Evolutionary conservation across 1,139 yeast genomes (phyloP), one percentile per base, ranked within the genome.

Genomic region (Blastobotrys arbuscula): DNA sequence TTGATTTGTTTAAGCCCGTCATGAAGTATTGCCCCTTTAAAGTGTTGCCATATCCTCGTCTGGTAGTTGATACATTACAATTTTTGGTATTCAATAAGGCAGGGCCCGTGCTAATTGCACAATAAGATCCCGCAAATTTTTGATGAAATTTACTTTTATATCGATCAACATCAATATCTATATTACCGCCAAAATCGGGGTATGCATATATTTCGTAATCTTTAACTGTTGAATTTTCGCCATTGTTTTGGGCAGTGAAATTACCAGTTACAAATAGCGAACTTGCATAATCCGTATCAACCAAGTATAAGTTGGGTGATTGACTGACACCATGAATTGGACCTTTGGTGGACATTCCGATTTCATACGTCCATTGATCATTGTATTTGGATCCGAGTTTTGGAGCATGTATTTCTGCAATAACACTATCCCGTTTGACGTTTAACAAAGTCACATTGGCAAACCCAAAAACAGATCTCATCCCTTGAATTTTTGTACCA

Each of bases 221-320:
- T 28, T 56, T 43, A 35, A 60, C 49, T 42, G 58, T 60, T 24
- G 54, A 51, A 19, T 42, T 36, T 20, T 51, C 49, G 34, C 54
- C 55, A 34, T 55, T 49, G 9, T 50, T 19, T 57, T 52, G 23
- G 51, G 56, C 56, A 0, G 81, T 71, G 55, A 81, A 73, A 55
- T 77, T 77, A n/a, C 80, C 82, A 0, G 90, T 82, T 24, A 78
- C 78, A 33, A 89, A 70, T 51, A 88, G 69, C 0, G 87, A 94
- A 45, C 87, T 77, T 19, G 74, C 73, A 58, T 77, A 78, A 65
- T 89, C 97, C 0, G 89, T 70, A 61, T 88, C 96, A 2, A 87
- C 78, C 15, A 85, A 69, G 35, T 71, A 67, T 0, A 86, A 76
- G 73, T 81, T 75, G 28, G 81, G 68, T 18, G 78, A 68, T 43